phyloP scores from a whole-genome alignment of 306 rosid species.

The Betula pendula region DNA sequence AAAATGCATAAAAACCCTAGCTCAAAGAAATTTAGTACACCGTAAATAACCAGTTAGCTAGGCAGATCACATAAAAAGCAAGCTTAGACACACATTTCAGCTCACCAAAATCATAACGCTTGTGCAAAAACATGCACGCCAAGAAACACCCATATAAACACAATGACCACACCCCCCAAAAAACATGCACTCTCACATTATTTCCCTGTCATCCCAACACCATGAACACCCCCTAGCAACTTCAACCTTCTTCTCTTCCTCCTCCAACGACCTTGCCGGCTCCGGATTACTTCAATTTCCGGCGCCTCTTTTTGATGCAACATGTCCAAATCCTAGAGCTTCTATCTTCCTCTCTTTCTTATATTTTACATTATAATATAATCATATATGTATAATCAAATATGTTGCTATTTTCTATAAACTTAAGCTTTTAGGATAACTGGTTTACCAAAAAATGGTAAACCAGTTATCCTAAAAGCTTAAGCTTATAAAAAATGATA shows the following conservation, averaged over 20 bases:
- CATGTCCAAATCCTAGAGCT: slow-evolving; percentile 62
- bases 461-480: too few species aligned
- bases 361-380: too few species aligned
- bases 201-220: slow-evolving; percentile 37
- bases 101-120: slow-evolving; percentile 72
- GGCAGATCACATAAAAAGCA: not conserved
- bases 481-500: too few species aligned
- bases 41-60: not conserved
- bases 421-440: too few species aligned
- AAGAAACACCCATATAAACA: slow-evolving; percentile 49
- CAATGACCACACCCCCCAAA: slow-evolving; percentile 32
- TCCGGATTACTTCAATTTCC: slow-evolving; percentile 12
- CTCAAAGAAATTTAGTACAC: not conserved
- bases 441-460: too few species aligned
- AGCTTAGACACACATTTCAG: slow-evolving; percentile 40
- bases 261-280: not conserved
- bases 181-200: slow-evolving; percentile 25
- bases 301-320: slow-evolving; percentile 26
- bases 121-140: slow-evolving; percentile 50
- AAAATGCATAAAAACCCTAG: too few species aligned
- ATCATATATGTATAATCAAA: too few species aligned
- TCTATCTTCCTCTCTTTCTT: too few species aligned
- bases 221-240: slow-evolving; percentile 36
- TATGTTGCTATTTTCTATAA: too few species aligned
- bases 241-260: slow-evolving; percentile 22